Conservation (phyloP, 1,139 yeast species). For the Sugiyamaella japonica region DNA sequence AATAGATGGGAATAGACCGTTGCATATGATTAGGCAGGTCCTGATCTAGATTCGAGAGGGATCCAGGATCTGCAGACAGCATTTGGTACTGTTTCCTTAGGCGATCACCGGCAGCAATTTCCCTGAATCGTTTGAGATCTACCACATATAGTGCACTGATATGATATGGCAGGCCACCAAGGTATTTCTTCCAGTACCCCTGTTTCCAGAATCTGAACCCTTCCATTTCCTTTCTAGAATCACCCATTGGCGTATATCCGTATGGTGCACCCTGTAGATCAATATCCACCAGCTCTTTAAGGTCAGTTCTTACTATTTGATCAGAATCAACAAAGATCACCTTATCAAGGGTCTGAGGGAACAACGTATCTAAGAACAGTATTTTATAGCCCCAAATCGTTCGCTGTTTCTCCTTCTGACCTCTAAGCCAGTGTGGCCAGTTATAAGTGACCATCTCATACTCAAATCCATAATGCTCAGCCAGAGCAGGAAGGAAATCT, state of each 20-base stretch:
- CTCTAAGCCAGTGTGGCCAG: slow-evolving; percentile 90
- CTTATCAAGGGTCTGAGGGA: slow-evolving; percentile 73
- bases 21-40: slow-evolving; percentile 90
- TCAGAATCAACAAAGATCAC: slow-evolving; percentile 88
- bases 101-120: slow-evolving; percentile 70
- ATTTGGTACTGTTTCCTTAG: slow-evolving; percentile 85
- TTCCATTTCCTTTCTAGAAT: slow-evolving; percentile 74
- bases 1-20: slow-evolving; percentile 59
- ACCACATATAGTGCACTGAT: slow-evolving; percentile 84
- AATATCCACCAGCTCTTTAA: slow-evolving; percentile 61
- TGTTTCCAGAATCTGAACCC: slow-evolving; percentile 90
- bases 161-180: slow-evolving; percentile 64
- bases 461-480: slow-evolving; percentile 57
- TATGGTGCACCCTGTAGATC: slow-evolving; percentile 79
- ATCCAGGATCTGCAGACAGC: slow-evolving; percentile 73
- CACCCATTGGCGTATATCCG: slow-evolving; percentile 88
- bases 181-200: slow-evolving; percentile 79
- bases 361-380: slow-evolving; percentile 78
- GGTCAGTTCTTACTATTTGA: slow-evolving; percentile 71
- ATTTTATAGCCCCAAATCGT: slow-evolving; percentile 88
- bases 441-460: slow-evolving; percentile 76
- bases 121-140: slow-evolving; percentile 67
- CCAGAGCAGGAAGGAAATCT: slow-evolving; percentile 58
- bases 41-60: slow-evolving; percentile 83
- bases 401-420: slow-evolving; percentile 74